phyloP scores from a whole-genome alignment of 164 flowering plant species.

The Stephania yunnanensis region DNA sequence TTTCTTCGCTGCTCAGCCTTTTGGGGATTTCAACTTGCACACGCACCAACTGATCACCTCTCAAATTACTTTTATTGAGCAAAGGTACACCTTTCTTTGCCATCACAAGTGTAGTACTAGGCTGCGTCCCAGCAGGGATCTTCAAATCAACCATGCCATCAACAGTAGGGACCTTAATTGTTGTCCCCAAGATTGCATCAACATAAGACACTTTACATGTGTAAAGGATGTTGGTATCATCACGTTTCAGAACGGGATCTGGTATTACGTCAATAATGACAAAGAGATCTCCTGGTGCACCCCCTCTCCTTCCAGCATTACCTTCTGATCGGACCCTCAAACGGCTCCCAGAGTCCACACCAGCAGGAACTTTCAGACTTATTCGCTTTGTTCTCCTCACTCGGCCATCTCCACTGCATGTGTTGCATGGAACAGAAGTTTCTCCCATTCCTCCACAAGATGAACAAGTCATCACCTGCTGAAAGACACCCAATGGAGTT shows the following conservation, averaged over 20 bases:
- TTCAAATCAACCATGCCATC: constrained; percentile 89
- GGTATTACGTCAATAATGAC: constrained; percentile 69
- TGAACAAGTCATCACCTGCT: constrained; percentile 84
- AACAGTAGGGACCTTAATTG: constrained; percentile 84
- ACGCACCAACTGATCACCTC: constrained; percentile 90
- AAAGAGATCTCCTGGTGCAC: constrained; percentile 83
- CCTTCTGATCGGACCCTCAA: constrained; percentile 85
- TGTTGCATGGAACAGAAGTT: constrained; percentile 63
- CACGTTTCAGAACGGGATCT: constrained; percentile 85
- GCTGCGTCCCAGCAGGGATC: constrained; percentile 92
- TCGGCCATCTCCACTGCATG: constrained; percentile 89
- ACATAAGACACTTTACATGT: constrained; percentile 82
- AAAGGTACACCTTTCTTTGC: constrained; percentile 89
- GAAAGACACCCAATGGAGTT: constrained; percentile 89
- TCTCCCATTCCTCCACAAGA: constrained; percentile 83
- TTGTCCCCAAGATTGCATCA: constrained; percentile 90
- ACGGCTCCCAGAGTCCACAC: constrained; percentile 87
- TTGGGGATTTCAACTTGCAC: constrained; percentile 94
- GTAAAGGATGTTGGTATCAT: constrained; percentile 81
- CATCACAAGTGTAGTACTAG: constrained; percentile 82
- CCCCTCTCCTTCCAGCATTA: constrained; percentile 80
- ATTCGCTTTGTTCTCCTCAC: constrained; percentile 76
- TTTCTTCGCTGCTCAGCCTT: constrained; percentile 70
- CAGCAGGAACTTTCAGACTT: constrained; percentile 87
- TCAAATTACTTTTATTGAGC: constrained; percentile 58